Conservation (phyloP, 2,329 filamentous ascomycete genomes). For the Nectriaceae sp. region DNA sequence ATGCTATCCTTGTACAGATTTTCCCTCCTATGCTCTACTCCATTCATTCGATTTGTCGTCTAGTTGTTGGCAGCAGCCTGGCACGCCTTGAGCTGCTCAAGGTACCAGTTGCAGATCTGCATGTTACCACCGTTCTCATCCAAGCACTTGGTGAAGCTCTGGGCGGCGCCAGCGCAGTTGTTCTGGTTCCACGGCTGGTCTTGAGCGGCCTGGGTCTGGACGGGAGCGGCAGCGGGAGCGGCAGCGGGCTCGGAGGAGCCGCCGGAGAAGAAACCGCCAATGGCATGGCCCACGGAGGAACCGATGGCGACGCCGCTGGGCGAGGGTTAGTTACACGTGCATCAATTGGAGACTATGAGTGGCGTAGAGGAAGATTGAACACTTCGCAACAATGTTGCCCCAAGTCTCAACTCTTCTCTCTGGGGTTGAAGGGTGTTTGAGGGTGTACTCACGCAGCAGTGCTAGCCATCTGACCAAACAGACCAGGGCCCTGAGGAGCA, state of each 20-base stretch:
- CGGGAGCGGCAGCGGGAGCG: slow-evolving; percentile 49
- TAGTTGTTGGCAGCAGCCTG: slow-evolving; percentile 75
- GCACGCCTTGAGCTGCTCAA: slow-evolving; percentile 94
- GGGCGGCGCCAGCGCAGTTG: slow-evolving; percentile 79
- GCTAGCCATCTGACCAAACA: slow-evolving; percentile 96
- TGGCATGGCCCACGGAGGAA: slow-evolving; percentile 91
- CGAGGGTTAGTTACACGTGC: slow-evolving; percentile 21
- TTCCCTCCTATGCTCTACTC: background rate
- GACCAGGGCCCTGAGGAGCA: slow-evolving; percentile 66
- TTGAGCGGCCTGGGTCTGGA: slow-evolving; percentile 48
- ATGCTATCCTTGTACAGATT: slow-evolving; percentile 15
- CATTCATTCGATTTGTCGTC: slow-evolving; percentile 21
- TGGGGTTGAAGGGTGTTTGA: background rate
- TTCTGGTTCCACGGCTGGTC: slow-evolving; percentile 55
- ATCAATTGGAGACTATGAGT: slow-evolving; percentile 6
- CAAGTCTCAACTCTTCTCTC: no score
- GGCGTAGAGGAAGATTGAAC: no score
- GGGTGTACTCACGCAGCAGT: slow-evolving; percentile 85
- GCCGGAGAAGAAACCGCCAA: slow-evolving; percentile 85
- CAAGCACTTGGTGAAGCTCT: slow-evolving; percentile 92
- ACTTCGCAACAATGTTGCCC: no score
- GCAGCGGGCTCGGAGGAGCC: slow-evolving; percentile 57
- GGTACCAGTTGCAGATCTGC: slow-evolving; percentile 96
- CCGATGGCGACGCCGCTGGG: slow-evolving; percentile 92
- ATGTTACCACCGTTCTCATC: slow-evolving; percentile 93